Conservation (phyloP, 371 early-diverging fungal species). For the Rhizopus arrhizus region DNA sequence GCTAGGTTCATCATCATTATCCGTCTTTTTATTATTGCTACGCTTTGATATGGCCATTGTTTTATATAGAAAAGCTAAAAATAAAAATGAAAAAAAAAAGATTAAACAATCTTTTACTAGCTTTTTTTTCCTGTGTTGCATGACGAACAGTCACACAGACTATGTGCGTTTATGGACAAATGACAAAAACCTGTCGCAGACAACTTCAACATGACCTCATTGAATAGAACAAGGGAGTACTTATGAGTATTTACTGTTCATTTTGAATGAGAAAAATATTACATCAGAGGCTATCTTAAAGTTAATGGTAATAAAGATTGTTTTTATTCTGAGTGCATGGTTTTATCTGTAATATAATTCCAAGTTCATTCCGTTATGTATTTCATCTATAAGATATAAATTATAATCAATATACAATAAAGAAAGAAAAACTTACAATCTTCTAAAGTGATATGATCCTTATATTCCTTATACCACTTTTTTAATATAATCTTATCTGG, state of each 20-base stretch:
- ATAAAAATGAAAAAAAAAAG: background rate
- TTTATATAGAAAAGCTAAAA: background rate
- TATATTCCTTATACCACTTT: slow-evolving; percentile 89
- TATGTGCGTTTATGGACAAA: background rate
- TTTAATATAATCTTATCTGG: slow-evolving; percentile 89
- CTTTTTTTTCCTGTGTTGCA: slow-evolving; percentile 2
- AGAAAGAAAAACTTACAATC: slow-evolving; percentile 66
- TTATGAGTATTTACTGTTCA: too few species aligned
- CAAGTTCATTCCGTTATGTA: slow-evolving; percentile 90
- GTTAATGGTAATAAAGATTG: too few species aligned
- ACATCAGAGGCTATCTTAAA: too few species aligned
- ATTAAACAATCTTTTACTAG: background rate
- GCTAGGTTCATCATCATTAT: background rate
- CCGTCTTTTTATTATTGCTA: background rate
- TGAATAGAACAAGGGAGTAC: too few species aligned
- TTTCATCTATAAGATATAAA: slow-evolving; percentile 63
- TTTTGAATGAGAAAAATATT: too few species aligned
- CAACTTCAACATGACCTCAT: background rate
- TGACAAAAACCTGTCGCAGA: background rate
- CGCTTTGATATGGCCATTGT: slow-evolving; percentile 4
- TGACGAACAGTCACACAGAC: background rate
- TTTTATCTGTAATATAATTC: slow-evolving; percentile 76
- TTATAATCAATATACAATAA: background rate
- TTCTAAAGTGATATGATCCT: slow-evolving; percentile 92
- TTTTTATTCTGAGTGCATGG: too few species aligned